A percentile compares a stretch with the other conserved stretches of the same genome.
phyloP scores from a whole-genome alignment of 179 eudicot species.

The Vitellaria paradoxa region DNA sequence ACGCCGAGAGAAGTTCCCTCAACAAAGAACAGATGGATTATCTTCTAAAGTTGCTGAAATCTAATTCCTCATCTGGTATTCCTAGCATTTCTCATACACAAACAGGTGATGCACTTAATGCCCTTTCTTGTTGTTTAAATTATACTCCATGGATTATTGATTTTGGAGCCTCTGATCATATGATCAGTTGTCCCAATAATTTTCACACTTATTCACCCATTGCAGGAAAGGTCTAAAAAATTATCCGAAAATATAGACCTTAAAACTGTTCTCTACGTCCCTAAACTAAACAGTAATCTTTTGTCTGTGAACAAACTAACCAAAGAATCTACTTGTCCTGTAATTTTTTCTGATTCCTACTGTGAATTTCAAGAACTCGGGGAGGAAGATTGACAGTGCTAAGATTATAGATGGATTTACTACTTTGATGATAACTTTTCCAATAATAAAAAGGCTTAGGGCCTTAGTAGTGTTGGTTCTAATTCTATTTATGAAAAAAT shows the following conservation, averaged over 20 bases:
- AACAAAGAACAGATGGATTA: neutral
- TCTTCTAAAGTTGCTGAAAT: neutral
- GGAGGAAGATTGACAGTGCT: neutral
- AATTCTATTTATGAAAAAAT: neutral
- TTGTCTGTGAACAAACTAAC: neutral
- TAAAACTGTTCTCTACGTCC: too few species aligned
- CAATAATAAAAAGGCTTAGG: neutral
- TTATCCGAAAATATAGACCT: too few species aligned
- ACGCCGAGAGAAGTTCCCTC: neutral
- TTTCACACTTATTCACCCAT: neutral
- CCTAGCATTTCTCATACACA: neutral
- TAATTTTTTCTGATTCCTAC: neutral
- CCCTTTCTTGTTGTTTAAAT: neutral
- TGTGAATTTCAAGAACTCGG: neutral
- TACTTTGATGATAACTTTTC: neutral
- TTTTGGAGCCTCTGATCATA: neutral
- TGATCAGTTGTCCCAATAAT: neutral
- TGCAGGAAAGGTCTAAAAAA: too few species aligned
- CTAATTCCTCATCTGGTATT: too few species aligned
- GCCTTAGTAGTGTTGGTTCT: neutral
- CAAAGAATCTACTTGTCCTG: neutral
- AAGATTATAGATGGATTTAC: neutral
- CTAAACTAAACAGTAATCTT: too few species aligned
- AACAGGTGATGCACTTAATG: neutral
- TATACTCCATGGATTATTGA: neutral